These are phyloP conservation scores for Neoboletus brunneissimus DNA, from an alignment of 768 basidiomycete species.

Conservation along the genomic window DNA sequence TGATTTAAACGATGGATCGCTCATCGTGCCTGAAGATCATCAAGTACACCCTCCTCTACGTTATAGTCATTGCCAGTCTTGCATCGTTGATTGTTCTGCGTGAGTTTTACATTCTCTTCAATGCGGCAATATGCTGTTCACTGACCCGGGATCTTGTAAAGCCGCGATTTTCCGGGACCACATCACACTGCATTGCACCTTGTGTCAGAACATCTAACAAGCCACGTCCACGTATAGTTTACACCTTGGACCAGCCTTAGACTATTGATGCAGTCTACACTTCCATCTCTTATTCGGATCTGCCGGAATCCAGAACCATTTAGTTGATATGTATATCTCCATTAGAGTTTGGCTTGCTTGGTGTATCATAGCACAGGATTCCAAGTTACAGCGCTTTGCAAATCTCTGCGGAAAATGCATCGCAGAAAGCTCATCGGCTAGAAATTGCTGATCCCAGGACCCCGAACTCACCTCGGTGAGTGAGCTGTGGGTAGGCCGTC, in stretches of 20 bases:
- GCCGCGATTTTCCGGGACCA: constrained; percentile 79
- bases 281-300: constrained; percentile 11
- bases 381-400: too few relatives aligned
- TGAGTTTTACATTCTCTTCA: constrained; percentile 41
- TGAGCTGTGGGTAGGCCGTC: too few relatives aligned
- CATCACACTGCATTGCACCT: constrained; percentile 73
- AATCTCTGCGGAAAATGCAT: too few relatives aligned
- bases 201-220: constrained; percentile 83
- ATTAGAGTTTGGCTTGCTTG: constrained; percentile 21
- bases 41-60: constrained; percentile 84
- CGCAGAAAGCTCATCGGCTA: too few relatives aligned
- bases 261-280: neutral
- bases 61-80: constrained; percentile 69
- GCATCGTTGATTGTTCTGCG: constrained; percentile 81
- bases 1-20: neutral
- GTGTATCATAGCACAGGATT: constrained; percentile 31
- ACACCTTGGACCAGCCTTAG: constrained; percentile 9
- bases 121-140: neutral
- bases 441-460: too few relatives aligned
- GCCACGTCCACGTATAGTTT: constrained; percentile 18
- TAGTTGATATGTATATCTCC: constrained; percentile 27
- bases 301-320: constrained; percentile 21
- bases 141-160: constrained; percentile 32
- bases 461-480: too few relatives aligned
- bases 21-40: constrained; percentile 50